Evolutionary conservation across 208 protist genomes (phyloP).

Genomic region (Eutreptiella sp.): DNA sequence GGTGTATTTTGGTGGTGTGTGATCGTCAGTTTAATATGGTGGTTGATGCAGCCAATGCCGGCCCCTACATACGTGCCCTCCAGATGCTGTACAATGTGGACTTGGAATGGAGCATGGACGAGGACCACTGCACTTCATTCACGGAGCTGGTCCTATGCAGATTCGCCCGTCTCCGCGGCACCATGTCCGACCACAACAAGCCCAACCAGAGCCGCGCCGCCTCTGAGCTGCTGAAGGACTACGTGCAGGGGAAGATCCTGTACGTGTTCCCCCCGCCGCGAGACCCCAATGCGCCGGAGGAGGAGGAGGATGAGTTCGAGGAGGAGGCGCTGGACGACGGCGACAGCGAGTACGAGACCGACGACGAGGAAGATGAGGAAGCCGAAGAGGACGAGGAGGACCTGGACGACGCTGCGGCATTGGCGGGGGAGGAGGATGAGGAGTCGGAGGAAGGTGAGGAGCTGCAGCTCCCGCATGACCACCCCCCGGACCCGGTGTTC

Average conservation of each 20-base stretch:
- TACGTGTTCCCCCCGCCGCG: conserved; percentile 70
- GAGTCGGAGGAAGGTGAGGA: conserved; percentile 42
- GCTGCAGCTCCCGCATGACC: conserved; percentile 4
- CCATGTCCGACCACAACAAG: conserved; percentile 85
- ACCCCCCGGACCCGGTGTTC: background rate
- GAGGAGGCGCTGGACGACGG: conserved; percentile 18
- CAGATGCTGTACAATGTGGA: conserved; percentile 55
- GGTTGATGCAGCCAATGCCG: background rate
- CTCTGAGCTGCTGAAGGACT: conserved; percentile 90
- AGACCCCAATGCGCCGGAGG: background rate
- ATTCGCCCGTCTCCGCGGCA: conserved; percentile 69
- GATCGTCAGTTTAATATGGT: background rate
- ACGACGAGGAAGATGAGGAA: conserved; percentile 39
- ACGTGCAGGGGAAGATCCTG: conserved; percentile 69
- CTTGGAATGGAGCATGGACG: conserved; percentile 52
- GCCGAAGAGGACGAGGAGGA: conserved; percentile 51
- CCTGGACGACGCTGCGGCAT: conserved; percentile 61
- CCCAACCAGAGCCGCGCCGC: conserved; percentile 81
- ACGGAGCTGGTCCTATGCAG: conserved; percentile 68
- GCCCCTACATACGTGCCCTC: too few species aligned
- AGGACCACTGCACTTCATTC: conserved; percentile 54
- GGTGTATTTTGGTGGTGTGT: conserved; percentile 6
- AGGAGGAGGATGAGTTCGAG: background rate
- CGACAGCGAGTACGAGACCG: conserved; percentile 41
- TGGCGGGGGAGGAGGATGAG: too few species aligned